A percentile compares a stretch with the other conserved stretches of the same genome.
These are phyloP conservation scores for Fragaria nilgerrensis DNA, from an alignment of 306 rosid species.

Conservation along the genomic window DNA sequence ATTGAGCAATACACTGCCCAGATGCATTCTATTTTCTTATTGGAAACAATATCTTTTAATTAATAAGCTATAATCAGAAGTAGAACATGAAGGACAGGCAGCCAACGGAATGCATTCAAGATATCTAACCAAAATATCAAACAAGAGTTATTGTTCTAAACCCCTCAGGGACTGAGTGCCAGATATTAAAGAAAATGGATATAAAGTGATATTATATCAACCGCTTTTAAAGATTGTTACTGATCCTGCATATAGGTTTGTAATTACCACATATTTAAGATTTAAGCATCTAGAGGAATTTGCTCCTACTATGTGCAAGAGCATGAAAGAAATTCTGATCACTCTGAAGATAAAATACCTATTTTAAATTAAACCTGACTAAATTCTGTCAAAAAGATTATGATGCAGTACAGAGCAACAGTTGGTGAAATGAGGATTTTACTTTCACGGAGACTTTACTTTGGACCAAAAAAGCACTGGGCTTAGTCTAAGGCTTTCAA, in stretches of 20 bases:
- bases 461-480: no score
- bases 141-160: not conserved
- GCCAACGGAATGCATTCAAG: not conserved
- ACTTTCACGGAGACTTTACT: no score
- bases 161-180: not conserved
- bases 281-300: not conserved
- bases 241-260: not conserved
- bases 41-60: not conserved
- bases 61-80: not conserved
- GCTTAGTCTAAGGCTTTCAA: not conserved
- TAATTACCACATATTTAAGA: not conserved
- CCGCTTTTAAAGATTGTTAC: not conserved
- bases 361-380: not conserved
- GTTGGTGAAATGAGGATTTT: no score
- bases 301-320: not conserved
- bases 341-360: not conserved
- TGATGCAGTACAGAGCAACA: no score
- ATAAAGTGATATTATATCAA: not conserved
- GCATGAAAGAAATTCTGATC: not conserved
- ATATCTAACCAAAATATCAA: not conserved
- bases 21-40: not conserved
- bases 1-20: not conserved
- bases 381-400: not conserved
- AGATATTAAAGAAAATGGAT: not conserved
- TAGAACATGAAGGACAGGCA: not conserved